Base-by-base conservation (phyloP, 768 basidiomycete species). In the Piloderma croceum region DNA sequence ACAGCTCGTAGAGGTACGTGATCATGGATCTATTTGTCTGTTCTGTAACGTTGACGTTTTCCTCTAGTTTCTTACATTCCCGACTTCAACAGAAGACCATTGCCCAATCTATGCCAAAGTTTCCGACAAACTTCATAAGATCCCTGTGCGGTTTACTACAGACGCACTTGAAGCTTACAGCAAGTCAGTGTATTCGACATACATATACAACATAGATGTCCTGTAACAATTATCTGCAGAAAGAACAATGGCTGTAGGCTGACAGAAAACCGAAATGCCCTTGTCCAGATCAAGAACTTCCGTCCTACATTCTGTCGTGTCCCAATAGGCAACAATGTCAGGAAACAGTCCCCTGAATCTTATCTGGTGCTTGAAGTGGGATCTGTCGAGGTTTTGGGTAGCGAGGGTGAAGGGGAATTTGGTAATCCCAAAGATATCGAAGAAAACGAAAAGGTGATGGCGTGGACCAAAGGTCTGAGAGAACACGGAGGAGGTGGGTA, bases 401-500 rank as follows among this genome's bases (percentile, higher is more conserved):
- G 62, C 13, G 56, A 63, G 18, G 65, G 61, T 3, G 76, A 76
- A 52, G 60, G 64, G 3, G 52, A 57, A 24, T 79, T 76, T 50
- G 80, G 77, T 1, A 61, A 58, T 21, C 82, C 83, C 3, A 58
- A 60, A 39, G 61, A 69, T 3, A 50, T 83, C 4, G 69, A 73
- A 17, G 53, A 48, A 3, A 52, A 74, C 31, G 35, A 42, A 5
- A 63, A 70, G 21, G 50, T 86, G 18, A 50, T 49, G 4, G 56
- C 62, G 36, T 86, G 83, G 83, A 60, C 69, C 13, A 51, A 68
- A 6, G 81, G 77, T n/a, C 58, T 84, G 35, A 69, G 66, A 39
- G 56, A 68, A 33, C 65, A 69, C 25, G 81, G 79, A 24, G 78
- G 80, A 33, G 76, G 67, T 46, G 80, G 80, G 82, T 83, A 54